Evolutionary conservation across 2,329 filamentous ascomycete genomes (phyloP), one percentile per base, ranked within the genome.

Genomic region (Botrytis sinoallii): DNA sequence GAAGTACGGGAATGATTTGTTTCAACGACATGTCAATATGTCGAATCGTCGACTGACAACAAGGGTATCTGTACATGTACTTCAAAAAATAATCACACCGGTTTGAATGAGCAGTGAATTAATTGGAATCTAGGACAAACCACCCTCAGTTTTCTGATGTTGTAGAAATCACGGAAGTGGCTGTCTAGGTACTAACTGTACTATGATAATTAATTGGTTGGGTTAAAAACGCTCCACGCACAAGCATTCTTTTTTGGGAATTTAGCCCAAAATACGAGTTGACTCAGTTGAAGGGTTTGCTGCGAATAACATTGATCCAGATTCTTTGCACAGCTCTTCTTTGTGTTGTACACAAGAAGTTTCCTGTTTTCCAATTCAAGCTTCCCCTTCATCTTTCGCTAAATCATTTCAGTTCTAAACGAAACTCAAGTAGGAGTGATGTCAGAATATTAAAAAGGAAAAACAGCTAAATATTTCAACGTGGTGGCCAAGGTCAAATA

Each of bases 1-100:
- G 32, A 32, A 52, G 44, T n/a, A 67, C 20, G 14, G 64, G 22
- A 67, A n/a, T 35, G 4, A 52, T 67, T 67, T 52, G 64, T 67
- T 67, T 67, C 64, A 67, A 52, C 22, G 12, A 67, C 29, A 66
- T 48, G 22, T 14, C n/a, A 61, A 20, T 16, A 25, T 61, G 12
- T 40, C 35, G 59, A 40, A 61, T 40, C 38, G 59, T 61, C 59
- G 38, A 61, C 35, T 35, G 35, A 40, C 35, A 38, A 61, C 42
- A 48, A 66, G 63, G 42, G 32, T 66, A 66, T 67, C 52, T n/a
- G 38, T 44, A 67, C 25, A 52, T 65, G 64, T 66, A 38, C 64
- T 67, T 38, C 7, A 16, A n/a, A 52, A 35, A 67, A 25, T 7
- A 10, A 52, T 67, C 64, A 48, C 44, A 67, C 32, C 22, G 29